These are phyloP conservation scores for Cymbopogon citratus DNA, from an alignment of 176 grass and related monocot genomes.

Conservation along the genomic window DNA sequence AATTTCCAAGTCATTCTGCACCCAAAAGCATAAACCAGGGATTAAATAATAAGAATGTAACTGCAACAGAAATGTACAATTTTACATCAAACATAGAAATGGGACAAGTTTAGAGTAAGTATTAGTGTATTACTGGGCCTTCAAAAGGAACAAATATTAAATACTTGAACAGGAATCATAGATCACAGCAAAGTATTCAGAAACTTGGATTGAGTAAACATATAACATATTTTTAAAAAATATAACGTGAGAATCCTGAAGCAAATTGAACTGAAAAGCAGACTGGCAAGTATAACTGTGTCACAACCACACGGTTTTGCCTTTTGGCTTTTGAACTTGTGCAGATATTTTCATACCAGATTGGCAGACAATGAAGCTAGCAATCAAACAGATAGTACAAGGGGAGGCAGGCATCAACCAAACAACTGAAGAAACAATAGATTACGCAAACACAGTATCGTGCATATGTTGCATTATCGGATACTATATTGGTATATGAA, in stretches of 20 bases:
- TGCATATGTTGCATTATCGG: background rate
- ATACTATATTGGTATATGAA: background rate
- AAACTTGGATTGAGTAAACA: background rate
- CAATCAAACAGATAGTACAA: background rate
- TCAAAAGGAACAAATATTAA: background rate
- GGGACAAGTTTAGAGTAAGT: background rate
- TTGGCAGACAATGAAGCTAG: background rate
- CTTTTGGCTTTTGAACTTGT: background rate
- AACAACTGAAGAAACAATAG: background rate
- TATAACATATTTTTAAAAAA: background rate
- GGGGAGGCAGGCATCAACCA: background rate
- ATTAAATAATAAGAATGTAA: conserved; percentile 16
- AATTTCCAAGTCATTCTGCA: conserved; percentile 57
- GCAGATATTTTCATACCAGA: background rate
- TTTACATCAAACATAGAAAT: background rate
- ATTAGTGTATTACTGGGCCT: background rate
- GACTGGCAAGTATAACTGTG: background rate
- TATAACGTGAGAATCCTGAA: background rate
- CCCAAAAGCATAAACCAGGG: conserved; percentile 11
- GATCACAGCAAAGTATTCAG: background rate
- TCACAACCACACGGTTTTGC: background rate
- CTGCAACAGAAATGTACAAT: background rate
- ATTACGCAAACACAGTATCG: background rate
- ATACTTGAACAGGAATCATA: background rate
- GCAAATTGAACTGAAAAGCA: background rate